phyloP scores from a whole-genome alignment of 2,329 filamentous ascomycete genomes.

The Neofusicoccum laricinum region DNA sequence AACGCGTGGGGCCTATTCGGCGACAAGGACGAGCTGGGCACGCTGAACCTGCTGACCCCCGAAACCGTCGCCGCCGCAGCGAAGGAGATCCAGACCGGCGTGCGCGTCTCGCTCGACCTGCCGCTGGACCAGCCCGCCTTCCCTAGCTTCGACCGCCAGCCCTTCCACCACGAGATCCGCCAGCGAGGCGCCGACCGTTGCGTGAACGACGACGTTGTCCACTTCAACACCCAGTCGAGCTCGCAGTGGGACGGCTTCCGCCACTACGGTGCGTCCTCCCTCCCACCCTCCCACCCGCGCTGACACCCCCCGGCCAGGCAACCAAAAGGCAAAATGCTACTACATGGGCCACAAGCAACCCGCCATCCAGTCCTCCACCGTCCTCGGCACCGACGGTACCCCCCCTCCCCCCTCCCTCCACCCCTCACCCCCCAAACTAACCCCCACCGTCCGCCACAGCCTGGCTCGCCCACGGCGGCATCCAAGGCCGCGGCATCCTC shows the following conservation, averaged over 20 bases:
- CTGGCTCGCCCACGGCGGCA: slow-evolving; percentile 12
- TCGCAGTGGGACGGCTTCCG: slow-evolving; percentile 41
- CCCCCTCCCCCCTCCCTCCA: not conserved
- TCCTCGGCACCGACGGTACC: slow-evolving; percentile 14
- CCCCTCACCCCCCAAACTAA: not conserved
- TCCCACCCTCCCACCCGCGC: not conserved
- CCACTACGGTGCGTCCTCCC: slow-evolving; percentile 28
- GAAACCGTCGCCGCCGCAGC: slow-evolving; percentile 42
- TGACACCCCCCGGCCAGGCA: slow-evolving; percentile 29
- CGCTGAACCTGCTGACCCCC: slow-evolving; percentile 54
- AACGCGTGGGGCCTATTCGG: slow-evolving; percentile 60
- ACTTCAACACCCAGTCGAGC: slow-evolving; percentile 39
- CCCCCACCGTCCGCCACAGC: not conserved
- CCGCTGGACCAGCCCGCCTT: slow-evolving; percentile 38
- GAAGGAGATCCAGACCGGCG: slow-evolving; percentile 44
- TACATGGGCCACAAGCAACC: slow-evolving; percentile 42
- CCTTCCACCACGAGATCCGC: slow-evolving; percentile 30
- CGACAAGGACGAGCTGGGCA: slow-evolving; percentile 50
- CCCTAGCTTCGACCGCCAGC: slow-evolving; percentile 37
- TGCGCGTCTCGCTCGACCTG: slow-evolving; percentile 40
- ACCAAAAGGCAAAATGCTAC: slow-evolving; percentile 40
- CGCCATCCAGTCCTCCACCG: slow-evolving; percentile 32
- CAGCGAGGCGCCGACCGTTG: slow-evolving; percentile 26
- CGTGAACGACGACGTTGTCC: slow-evolving; percentile 37
- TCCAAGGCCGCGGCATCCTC: slow-evolving; percentile 17